These are phyloP conservation scores for Sphaerobolus stellatus DNA, from an alignment of 1,284 basidiomycete genomes.

Conservation along the genomic window DNA sequence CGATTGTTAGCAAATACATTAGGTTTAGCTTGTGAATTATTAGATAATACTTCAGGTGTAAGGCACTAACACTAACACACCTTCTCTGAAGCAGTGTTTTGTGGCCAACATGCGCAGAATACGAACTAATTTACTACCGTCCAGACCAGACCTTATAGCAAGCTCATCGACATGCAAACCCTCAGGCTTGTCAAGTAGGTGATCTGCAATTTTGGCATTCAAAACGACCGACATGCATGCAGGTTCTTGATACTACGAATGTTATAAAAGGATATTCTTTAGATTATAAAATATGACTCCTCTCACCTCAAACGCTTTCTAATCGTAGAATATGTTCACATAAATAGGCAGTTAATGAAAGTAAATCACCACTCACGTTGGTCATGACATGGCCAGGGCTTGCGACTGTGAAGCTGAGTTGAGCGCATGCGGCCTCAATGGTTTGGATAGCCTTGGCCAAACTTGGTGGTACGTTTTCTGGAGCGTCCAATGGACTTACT, in stretches of 20 bases:
- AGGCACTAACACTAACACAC: slow-evolving; percentile 17
- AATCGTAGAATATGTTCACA: not conserved
- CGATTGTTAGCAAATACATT: slow-evolving; percentile 38
- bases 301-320: slow-evolving; percentile 2
- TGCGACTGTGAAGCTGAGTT: slow-evolving; percentile 28
- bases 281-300: no score
- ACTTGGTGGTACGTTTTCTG: not conserved
- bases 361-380: slow-evolving; percentile 25
- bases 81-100: slow-evolving; percentile 40
- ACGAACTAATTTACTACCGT: slow-evolving; percentile 33
- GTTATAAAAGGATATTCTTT: not conserved
- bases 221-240: slow-evolving; percentile 28
- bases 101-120: slow-evolving; percentile 37
- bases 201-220: slow-evolving; percentile 32
- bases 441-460: not conserved
- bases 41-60: not conserved
- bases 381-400: slow-evolving; percentile 31
- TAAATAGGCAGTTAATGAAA: not conserved
- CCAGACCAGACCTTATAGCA: slow-evolving; percentile 25
- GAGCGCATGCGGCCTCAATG: slow-evolving; percentile 34
- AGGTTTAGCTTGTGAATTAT: slow-evolving; percentile 16
- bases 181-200: slow-evolving; percentile 29
- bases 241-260: slow-evolving; percentile 19
- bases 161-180: slow-evolving; percentile 35
- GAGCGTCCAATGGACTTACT: not conserved